These are phyloP conservation scores for Cordyceps farinosa DNA, from an alignment of 2,329 filamentous ascomycete genomes.

Conservation along the genomic window DNA sequence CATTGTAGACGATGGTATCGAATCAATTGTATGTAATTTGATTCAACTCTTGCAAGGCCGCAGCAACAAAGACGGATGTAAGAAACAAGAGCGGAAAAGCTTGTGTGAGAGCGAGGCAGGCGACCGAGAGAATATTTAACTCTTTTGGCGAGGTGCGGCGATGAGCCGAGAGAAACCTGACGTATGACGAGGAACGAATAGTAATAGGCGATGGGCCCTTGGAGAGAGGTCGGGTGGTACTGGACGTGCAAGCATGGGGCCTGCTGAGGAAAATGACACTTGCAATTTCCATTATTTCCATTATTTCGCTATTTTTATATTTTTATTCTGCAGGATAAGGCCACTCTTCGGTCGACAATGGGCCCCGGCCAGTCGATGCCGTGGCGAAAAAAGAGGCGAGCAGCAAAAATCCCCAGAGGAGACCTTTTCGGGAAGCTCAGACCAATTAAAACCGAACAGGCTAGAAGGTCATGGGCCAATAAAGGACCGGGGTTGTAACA, in stretches of 20 bases:
- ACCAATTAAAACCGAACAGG: conserved; percentile 7
- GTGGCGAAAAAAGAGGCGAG: neutral
- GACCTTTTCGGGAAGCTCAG: neutral
- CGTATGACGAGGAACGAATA: conserved; percentile 11
- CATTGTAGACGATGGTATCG: conserved; percentile 1
- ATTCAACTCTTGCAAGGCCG: neutral
- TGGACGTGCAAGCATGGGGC: conserved; percentile 2
- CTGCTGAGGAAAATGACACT: conserved; percentile 1
- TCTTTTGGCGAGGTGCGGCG: conserved; percentile 8
- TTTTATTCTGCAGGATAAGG: neutral
- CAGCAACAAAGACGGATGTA: neutral
- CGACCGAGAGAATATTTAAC: conserved; percentile 11
- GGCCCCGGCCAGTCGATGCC: neutral
- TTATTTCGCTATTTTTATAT: neutral
- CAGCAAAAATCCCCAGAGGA: neutral
- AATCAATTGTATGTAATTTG: neutral
- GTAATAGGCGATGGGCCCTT: neutral
- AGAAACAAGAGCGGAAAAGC: neutral
- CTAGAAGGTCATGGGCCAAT: conserved; percentile 7
- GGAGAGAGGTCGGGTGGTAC: conserved; percentile 5
- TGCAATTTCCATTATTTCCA: neutral
- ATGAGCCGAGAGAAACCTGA: conserved; percentile 8
- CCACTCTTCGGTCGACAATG: neutral
- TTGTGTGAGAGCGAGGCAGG: neutral
- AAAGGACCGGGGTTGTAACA: conserved; percentile 7